A percentile compares a stretch with the other conserved stretches of the same genome.
These are phyloP conservation scores for Saccharomyces mikatae DNA, from an alignment of 805 yeast genomes.

Conservation along the genomic window DNA sequence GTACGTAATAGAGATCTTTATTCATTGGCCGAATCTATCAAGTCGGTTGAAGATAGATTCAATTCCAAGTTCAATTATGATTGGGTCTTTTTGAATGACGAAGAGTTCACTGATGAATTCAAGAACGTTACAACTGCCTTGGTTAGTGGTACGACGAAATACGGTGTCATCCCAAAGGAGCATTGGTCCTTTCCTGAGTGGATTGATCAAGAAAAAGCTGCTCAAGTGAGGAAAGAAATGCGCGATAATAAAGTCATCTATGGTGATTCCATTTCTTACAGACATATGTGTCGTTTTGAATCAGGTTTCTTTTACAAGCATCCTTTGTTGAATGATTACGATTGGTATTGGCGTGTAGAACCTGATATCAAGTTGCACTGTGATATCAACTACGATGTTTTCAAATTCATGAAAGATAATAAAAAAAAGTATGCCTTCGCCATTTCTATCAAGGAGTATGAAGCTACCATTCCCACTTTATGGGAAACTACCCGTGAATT, in stretches of 20 bases:
- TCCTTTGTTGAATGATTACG: slow-evolving; percentile 63
- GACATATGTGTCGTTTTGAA: slow-evolving; percentile 91
- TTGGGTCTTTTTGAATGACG: slow-evolving; percentile 93
- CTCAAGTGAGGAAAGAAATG: slow-evolving; percentile 47
- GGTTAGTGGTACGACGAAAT: slow-evolving; percentile 69
- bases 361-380: slow-evolving; percentile 76
- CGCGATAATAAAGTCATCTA: slow-evolving; percentile 45
- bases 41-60: slow-evolving; percentile 83
- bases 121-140: slow-evolving; percentile 56
- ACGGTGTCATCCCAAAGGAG: slow-evolving; percentile 71
- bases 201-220: slow-evolving; percentile 67
- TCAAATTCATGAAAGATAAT: slow-evolving; percentile 75
- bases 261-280: slow-evolving; percentile 59
- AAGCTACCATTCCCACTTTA: slow-evolving; percentile 61
- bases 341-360: slow-evolving; percentile 93
- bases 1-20: slow-evolving; percentile 71
- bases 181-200: slow-evolving; percentile 85
- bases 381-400: slow-evolving; percentile 73
- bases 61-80: slow-evolving; percentile 76
- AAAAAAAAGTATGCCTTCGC: slow-evolving; percentile 70
- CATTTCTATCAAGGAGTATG: slow-evolving; percentile 68
- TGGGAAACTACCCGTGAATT: slow-evolving; percentile 68
- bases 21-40: slow-evolving; percentile 54
- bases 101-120: slow-evolving; percentile 75
- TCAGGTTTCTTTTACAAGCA: slow-evolving; percentile 85